Base-by-base conservation (phyloP, 441 rosid species). In the Populus hybrid region DNA sequence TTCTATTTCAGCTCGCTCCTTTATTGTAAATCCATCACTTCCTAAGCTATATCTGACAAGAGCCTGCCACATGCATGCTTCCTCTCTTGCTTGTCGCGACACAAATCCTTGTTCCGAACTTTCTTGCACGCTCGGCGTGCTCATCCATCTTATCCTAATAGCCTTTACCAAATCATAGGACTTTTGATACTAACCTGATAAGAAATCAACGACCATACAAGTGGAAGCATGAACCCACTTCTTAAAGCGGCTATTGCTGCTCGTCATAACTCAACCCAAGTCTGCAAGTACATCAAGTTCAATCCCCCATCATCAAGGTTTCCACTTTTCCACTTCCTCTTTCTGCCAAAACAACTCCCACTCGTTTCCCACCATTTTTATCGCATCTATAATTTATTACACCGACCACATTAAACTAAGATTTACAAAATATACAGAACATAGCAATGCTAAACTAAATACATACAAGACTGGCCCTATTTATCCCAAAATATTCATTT, bases 181-280 rank as follows among this genome's bases (percentile, higher is more conserved):
- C 32, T 40, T 30, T 35, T 68, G 38, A 14, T 12, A 70, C 74
- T 26, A 76, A 24, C 50, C 70, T 19, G 36, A 36, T 35, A n/a
- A 26, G 63, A 16, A 70, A 36, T 38, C 36, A 69, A 30, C 57
- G 36, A 32, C 57, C 35, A 18, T n/a, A 26, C 2, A 5, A 75
- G 71, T 75, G 78, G 66, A 46, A 74, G 28, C 70, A n/a, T 69
- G 59, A 3, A 57, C 74, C 26, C 26, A 76, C 74, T 59, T n/a
- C 50, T 38, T 24, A 30, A 30, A 30, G 32, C 32, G 32, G 70
- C 24, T 9, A 34, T 32, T 4, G 3, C 53, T 9, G 11, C 11
- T 9, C n/a, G 18, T 30, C 32, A 30, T 32, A 8, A 34, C 23
- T 32, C 71, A 68, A 32, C 71, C 38, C 18, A 68, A 32, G 34